phyloP scores from a whole-genome alignment of 1,284 basidiomycete genomes.

The Cryptococcus sp. region DNA sequence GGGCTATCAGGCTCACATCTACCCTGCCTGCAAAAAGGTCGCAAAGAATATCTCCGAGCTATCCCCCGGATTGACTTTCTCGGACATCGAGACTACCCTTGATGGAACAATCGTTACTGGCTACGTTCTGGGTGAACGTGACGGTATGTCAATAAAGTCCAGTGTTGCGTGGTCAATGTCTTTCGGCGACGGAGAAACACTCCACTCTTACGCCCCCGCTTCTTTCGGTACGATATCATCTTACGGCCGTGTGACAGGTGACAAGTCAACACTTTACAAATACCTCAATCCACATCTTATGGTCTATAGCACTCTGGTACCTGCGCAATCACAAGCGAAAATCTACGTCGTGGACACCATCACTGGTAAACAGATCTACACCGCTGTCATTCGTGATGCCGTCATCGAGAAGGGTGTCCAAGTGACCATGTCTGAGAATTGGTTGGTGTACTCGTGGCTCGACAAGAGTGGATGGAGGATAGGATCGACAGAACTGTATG shows the following conservation, averaged over 20 bases:
- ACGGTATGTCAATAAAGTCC: conserved; percentile 7
- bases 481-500: conserved; percentile 81
- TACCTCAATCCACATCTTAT: conserved; percentile 82
- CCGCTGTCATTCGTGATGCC: conserved; percentile 46
- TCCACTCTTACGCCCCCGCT: conserved; percentile 27
- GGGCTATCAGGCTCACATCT: conserved; percentile 34
- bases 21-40: conserved; percentile 45
- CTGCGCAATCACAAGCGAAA: conserved; percentile 47
- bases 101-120: conserved; percentile 19
- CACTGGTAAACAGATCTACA: conserved; percentile 72
- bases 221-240: conserved; percentile 61
- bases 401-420: conserved; percentile 52
- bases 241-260: conserved; percentile 75
- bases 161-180: conserved; percentile 57
- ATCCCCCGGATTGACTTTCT: conserved; percentile 26
- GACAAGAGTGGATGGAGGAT: conserved; percentile 58
- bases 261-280: conserved; percentile 87
- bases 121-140: conserved; percentile 1
- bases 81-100: conserved; percentile 10
- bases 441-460: conserved; percentile 76
- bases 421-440: conserved; percentile 77
- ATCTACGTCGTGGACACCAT: conserved; percentile 72
- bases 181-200: conserved; percentile 57
- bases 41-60: conserved; percentile 20
- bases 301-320: conserved; percentile 59